Conservation (phyloP, 2,329 filamentous ascomycete species). For the Diplodia sapinea region DNA sequence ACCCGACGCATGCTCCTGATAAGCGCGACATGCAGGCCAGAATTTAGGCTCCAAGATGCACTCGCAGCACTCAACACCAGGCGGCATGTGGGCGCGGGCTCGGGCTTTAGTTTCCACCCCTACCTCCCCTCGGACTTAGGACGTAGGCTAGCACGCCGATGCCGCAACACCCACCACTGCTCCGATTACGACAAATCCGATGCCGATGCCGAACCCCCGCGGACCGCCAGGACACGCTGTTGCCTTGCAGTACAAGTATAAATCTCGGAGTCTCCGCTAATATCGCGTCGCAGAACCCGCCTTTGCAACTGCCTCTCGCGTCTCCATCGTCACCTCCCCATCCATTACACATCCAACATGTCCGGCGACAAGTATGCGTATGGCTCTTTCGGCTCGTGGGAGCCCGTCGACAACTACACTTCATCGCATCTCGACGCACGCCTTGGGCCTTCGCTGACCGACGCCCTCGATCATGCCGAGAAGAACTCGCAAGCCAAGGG, state of each 20-base stretch:
- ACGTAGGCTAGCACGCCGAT: background rate
- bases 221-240: background rate
- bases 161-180: background rate
- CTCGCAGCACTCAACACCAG: slow-evolving; percentile 1
- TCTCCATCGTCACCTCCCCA: background rate
- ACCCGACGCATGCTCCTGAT: background rate
- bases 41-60: background rate
- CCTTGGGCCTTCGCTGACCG: slow-evolving; percentile 34
- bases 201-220: slow-evolving; percentile 5
- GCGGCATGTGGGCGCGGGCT: background rate
- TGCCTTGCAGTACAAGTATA: background rate
- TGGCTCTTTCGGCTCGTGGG: slow-evolving; percentile 39
- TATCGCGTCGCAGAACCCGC: background rate
- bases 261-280: background rate
- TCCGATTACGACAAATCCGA: slow-evolving; percentile 18
- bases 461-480: slow-evolving; percentile 30
- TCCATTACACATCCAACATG: background rate
- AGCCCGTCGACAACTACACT: slow-evolving; percentile 48
- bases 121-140: slow-evolving; percentile 15
- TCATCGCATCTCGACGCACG: slow-evolving; percentile 44
- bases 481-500: slow-evolving; percentile 39
- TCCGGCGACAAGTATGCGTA: background rate
- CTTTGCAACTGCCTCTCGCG: background rate
- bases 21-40: background rate
- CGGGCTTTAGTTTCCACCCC: slow-evolving; percentile 1